Conservation (phyloP, 441 rosid genomes). For the Arabidopsis hybrid region DNA sequence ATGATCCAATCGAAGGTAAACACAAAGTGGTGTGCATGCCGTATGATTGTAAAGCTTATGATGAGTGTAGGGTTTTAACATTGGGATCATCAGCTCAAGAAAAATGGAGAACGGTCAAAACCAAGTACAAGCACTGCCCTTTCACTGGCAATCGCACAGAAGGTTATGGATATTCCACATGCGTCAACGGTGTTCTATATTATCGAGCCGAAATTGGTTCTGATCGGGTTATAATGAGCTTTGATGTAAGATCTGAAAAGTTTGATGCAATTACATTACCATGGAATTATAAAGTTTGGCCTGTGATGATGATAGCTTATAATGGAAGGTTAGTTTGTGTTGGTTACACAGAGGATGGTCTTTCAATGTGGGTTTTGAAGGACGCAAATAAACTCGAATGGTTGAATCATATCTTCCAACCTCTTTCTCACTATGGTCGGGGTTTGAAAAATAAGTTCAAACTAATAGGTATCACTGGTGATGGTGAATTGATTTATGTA, state of each 20-base stretch:
- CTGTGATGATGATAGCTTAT: background rate
- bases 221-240: background rate
- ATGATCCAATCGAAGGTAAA: conserved; percentile 5
- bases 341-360: background rate
- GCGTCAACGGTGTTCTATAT: conserved; percentile 30
- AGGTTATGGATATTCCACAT: background rate
- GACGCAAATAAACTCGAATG: background rate
- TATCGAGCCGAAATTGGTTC: background rate
- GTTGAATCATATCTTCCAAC: background rate
- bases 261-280: background rate
- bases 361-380: conserved; percentile 7
- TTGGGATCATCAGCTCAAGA: conserved; percentile 28
- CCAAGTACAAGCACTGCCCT: background rate
- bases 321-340: background rate
- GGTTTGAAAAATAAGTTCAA: too few relatives aligned
- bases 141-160: background rate
- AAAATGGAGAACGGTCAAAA: conserved; percentile 28
- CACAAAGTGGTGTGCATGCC: conserved; percentile 13
- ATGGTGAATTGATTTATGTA: conserved; percentile 20
- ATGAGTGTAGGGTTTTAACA: conserved; percentile 3
- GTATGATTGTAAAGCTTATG: background rate
- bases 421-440: background rate
- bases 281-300: background rate
- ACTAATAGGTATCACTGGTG: background rate
- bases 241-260: conserved; percentile 15